Evolutionary conservation across 768 basidiomycete species (phyloP).

Genomic region (Pleurotus eryngii): DNA sequence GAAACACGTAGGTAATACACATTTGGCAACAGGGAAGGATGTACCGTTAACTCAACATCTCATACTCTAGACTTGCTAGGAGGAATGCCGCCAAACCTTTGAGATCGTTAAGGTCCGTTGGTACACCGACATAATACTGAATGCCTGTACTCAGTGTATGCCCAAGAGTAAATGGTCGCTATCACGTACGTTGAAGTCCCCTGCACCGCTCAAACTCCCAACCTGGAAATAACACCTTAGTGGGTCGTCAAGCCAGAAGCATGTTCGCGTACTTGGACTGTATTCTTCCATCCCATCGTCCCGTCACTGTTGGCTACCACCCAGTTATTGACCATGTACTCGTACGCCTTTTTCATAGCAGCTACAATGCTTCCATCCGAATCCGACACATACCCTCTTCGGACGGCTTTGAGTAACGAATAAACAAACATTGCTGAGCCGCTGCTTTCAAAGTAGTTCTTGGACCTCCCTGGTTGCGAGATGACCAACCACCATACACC

Average conservation of each 20-base stretch:
- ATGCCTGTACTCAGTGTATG: not conserved
- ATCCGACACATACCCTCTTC: conserved; percentile 37
- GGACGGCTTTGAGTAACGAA: conserved; percentile 40
- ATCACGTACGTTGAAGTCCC: conserved; percentile 33
- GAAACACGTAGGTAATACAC: too few species aligned
- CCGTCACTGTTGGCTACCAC: conserved; percentile 38
- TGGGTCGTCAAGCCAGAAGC: not conserved
- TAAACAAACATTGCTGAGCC: conserved; percentile 46
- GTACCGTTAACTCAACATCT: conserved; percentile 9
- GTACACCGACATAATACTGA: conserved; percentile 42
- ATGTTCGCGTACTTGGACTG: conserved; percentile 32
- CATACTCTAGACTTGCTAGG: conserved; percentile 43
- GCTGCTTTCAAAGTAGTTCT: conserved; percentile 50
- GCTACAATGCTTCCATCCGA: conserved; percentile 33
- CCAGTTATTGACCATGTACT: conserved; percentile 37
- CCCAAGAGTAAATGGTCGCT: too few species aligned
- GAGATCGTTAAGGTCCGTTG: conserved; percentile 38
- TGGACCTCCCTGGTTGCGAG: conserved; percentile 39
- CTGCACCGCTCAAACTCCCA: conserved; percentile 35
- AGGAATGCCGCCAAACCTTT: conserved; percentile 45
- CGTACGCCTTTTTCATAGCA: conserved; percentile 38
- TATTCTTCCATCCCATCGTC: conserved; percentile 43
- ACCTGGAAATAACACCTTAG: conserved; percentile 24
- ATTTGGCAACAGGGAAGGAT: too few species aligned
- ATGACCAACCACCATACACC: conserved; percentile 54